These are phyloP conservation scores for Phytophthora foliorum DNA, from an alignment of 352 stramenopile species.

Conservation along the genomic window DNA sequence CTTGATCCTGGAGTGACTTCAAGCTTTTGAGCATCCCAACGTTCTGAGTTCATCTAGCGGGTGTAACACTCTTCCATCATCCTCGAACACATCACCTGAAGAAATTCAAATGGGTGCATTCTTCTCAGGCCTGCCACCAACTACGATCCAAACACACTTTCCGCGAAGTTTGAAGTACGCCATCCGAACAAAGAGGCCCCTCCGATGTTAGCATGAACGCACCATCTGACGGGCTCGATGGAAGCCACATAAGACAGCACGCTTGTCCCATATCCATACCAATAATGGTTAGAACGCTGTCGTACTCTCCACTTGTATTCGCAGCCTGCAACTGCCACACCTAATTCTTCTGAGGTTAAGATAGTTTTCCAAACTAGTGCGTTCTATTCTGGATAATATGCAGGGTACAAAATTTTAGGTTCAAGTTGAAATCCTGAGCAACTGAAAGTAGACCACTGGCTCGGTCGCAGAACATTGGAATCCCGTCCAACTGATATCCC, in stretches of 20 bases:
- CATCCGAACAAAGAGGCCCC: conserved; percentile 2
- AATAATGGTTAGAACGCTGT: background rate
- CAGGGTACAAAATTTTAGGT: conserved; percentile 3
- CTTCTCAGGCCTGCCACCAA: background rate
- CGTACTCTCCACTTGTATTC: background rate
- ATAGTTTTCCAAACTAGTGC: background rate
- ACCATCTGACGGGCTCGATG: conserved; percentile 8
- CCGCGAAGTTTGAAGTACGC: conserved; percentile 19
- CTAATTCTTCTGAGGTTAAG: background rate
- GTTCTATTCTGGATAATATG: conserved; percentile 1
- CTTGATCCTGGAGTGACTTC: background rate
- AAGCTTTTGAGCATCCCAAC: background rate
- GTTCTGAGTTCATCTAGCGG: background rate
- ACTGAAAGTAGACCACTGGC: background rate
- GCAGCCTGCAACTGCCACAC: conserved; percentile 3
- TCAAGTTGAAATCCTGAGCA: background rate
- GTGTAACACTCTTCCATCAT: background rate
- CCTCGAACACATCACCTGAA: conserved; percentile 7
- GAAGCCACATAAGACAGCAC: background rate
- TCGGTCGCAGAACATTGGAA: conserved; percentile 10
- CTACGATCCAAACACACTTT: conserved; percentile 2
- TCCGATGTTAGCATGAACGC: conserved; percentile 15
- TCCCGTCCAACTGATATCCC: background rate
- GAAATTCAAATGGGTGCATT: conserved; percentile 5
- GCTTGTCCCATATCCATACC: background rate